Evolutionary conservation across 83 land plant species (phyloP), one percentile per base, ranked within the genome.

Genomic region (Thuja plicata): DNA sequence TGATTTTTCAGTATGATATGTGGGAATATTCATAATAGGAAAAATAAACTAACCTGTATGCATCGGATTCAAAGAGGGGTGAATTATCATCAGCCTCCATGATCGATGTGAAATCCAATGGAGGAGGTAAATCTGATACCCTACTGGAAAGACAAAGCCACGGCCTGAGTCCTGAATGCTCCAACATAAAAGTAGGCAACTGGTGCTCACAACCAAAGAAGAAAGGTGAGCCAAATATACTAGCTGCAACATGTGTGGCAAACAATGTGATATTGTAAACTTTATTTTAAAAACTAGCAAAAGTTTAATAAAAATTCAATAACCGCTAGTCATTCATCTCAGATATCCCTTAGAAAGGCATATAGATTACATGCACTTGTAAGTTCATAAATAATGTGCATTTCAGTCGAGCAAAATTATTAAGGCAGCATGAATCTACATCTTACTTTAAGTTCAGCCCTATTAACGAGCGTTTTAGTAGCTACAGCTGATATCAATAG

Each of bases 21-120:
- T 76, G 35, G 3, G 74, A 54, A 9, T 8, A 89, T 27, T 8
- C 21, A 43, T 70, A 73, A 70, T 34, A 27, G 21, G 55, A 35
- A 24, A 16, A 13, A 46, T 60, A 73, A 30, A 46, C 89, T 86
- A 70, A 97, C 99, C 94, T 97, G 92, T 97, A 97, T 48, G 77
- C 82, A 87, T 95, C 94, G 24, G 98, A 92, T 52, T 90, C 87
- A 78, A 97, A 95, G 74, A 89, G 88, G 15, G 96, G 89, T 16
- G 92, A 89, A 86, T 94, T 93, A 19, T 89, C 94, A 46, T 91
- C 93, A 91, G 96, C 76, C 80, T 95, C 90, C 90, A 95, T 90
- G 60, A 97, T 30, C 17, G 5, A 71, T 19, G 93, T 46, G 83
- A 98, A 96, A 89, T 96, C 94, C 66, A 98, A 86, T 35, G 93